These are phyloP conservation scores for Phaeoacremonium minimum DNA, from an alignment of 2,329 filamentous ascomycete species.

Conservation along the genomic window DNA sequence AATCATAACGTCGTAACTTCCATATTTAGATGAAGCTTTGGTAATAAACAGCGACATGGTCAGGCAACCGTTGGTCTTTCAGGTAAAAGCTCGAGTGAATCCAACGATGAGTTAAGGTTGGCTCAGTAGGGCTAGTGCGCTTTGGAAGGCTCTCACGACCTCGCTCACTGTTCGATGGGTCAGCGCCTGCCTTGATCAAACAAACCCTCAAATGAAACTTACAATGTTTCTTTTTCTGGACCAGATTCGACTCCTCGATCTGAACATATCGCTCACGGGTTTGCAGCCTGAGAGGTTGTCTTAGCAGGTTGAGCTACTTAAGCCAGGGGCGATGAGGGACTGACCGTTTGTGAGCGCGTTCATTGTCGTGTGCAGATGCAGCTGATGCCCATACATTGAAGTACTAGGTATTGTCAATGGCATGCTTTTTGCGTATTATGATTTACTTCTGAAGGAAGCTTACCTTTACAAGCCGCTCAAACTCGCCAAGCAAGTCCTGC, in stretches of 20 bases:
- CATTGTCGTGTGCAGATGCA: conserved; percentile 68
- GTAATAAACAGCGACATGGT: too few species aligned
- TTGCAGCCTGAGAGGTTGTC: conserved; percentile 52
- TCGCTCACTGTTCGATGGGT: conserved; percentile 37
- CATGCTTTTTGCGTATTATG: not conserved
- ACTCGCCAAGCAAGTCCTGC: conserved; percentile 61
- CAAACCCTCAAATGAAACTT: conserved; percentile 26
- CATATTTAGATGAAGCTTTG: too few species aligned
- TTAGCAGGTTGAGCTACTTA: conserved; percentile 3
- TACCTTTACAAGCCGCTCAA: conserved; percentile 63
- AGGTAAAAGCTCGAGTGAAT: too few species aligned
- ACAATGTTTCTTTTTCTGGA: conserved; percentile 79
- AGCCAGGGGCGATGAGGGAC: conserved; percentile 6
- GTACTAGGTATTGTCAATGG: conserved; percentile 46
- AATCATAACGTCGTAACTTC: too few species aligned
- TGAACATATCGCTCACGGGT: conserved; percentile 76
- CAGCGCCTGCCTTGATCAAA: not conserved
- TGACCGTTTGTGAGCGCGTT: conserved; percentile 72
- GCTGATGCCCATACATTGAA: conserved; percentile 77
- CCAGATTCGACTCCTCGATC: conserved; percentile 66
- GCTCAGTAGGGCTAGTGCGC: conserved; percentile 52
- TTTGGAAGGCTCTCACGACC: conserved; percentile 60
- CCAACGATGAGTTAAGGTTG: conserved; percentile 3
- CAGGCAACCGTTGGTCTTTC: too few species aligned
- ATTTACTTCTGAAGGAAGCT: conserved; percentile 7